Evolutionary conservation across 257 asterid genomes (phyloP), one percentile per base, ranked within the genome.

Genomic region (Echium plantagineum): DNA sequence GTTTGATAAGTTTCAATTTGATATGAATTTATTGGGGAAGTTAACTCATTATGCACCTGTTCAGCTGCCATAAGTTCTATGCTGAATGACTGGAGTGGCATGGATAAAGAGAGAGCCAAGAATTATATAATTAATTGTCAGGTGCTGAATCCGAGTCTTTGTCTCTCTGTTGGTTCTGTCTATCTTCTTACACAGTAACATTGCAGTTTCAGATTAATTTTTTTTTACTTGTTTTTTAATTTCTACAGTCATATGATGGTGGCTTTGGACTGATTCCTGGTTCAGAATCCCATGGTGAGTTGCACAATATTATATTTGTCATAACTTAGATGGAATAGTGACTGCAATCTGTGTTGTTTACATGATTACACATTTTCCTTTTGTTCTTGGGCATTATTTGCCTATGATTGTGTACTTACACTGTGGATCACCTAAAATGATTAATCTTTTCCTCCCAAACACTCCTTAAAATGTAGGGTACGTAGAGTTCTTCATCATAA

Each of bases 261-360:
- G 97, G 96, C 26, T 89, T 89, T 78, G 95, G 99, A 30, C 71
- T 93, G 74, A 71, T 74, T 66, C 97, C 99, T 68, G 94, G 94
- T 59, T 75, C 94, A 53, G 99, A 93, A 83, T 80, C 97, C 69
- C 99, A 89, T 79, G 99, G 97, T 93, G 81, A 81, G 96, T 78
- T 66, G 68, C 66, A 55, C 58, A 67, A 59, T 42, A 62, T 56
- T 68, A 60, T 57, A 21, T 54, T 1, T 22, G 46, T 35, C 1
- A 4, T 35, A 35, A 35, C 32, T 6, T 6, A 35, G 9, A 35
- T 35, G 47, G 16, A 42, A 42, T 13, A 42, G 2, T 12, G 49
- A 42, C 17, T 42, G 49, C 49, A 42, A 4, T 42, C 10, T 10
- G 15, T 42, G 15, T 42, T 42, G 48, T 42, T 5, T 7, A 16